A percentile compares a stretch with the other conserved stretches of the same genome.
phyloP scores from a whole-genome alignment of 2,329 filamentous ascomycete species.

The Colletotrichum horii region DNA sequence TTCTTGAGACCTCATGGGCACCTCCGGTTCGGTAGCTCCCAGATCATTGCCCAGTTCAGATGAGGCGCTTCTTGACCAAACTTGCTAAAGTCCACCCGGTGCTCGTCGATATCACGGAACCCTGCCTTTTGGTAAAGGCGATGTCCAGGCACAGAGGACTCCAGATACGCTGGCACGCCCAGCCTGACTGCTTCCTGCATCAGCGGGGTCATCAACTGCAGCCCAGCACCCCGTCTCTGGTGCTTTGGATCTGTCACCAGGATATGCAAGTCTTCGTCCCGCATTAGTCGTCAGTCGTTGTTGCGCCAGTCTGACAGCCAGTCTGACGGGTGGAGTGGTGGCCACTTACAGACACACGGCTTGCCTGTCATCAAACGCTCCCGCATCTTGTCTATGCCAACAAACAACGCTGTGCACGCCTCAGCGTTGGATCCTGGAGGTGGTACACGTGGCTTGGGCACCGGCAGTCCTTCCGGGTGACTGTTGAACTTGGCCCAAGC shows the following conservation, averaged over 20 bases:
- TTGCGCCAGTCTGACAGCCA: background rate
- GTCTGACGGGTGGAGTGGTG: background rate
- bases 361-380: constrained; percentile 34
- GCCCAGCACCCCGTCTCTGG: constrained; percentile 38
- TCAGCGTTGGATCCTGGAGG: constrained; percentile 36
- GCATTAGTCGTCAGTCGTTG: background rate
- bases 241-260: constrained; percentile 42
- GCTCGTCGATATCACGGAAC: constrained; percentile 33
- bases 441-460: constrained; percentile 26
- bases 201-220: constrained; percentile 38
- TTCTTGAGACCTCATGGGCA: background rate
- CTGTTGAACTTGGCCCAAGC: constrained; percentile 42
- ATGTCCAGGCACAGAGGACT: constrained; percentile 36
- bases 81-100: background rate
- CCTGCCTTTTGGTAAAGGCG: constrained; percentile 39
- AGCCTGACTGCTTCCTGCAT: constrained; percentile 40
- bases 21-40: constrained; percentile 12
- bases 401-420: constrained; percentile 36
- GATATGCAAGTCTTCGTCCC: constrained; percentile 36
- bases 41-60: constrained; percentile 21
- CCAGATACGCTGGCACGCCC: constrained; percentile 39
- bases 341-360: constrained; percentile 38
- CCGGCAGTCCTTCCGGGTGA: constrained; percentile 29
- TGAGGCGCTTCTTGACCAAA: constrained; percentile 6
- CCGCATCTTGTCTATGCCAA: constrained; percentile 33